These are phyloP conservation scores for Taphrina populina DNA, from an alignment of 1,139 yeast genomes.

Conservation along the genomic window DNA sequence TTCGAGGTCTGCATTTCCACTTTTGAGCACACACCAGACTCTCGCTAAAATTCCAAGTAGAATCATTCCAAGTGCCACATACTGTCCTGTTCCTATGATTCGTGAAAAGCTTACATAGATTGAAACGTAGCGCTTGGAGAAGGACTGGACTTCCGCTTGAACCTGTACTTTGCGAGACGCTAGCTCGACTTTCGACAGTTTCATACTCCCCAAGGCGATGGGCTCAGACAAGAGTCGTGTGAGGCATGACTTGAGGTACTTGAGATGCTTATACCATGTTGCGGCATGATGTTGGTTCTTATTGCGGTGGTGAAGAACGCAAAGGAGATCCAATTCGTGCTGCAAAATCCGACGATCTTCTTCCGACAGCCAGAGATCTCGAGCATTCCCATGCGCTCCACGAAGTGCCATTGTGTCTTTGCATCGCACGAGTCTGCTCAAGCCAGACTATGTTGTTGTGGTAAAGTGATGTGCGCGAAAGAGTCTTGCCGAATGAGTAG, in stretches of 20 bases:
- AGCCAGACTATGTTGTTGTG: no score
- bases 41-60: conserved; percentile 23
- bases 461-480: no score
- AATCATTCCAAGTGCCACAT: conserved; percentile 24
- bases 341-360: neutral
- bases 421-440: no score
- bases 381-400: no score
- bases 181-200: no score
- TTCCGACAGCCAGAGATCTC: no score
- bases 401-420: no score
- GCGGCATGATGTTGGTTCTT: conserved; percentile 27
- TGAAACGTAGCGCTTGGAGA: neutral
- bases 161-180: no score
- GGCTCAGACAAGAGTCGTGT: conserved; percentile 1
- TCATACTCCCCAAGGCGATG: no score
- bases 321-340: conserved; percentile 9
- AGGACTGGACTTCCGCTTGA: neutral
- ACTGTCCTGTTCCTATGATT: conserved; percentile 31
- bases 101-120: conserved; percentile 15
- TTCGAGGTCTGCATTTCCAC: neutral
- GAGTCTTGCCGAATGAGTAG: neutral
- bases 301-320: conserved; percentile 21
- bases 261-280: conserved; percentile 17
- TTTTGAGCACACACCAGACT: conserved; percentile 4
- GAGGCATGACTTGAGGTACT: conserved; percentile 7